Evolutionary conservation across 805 yeast species (phyloP), one percentile per base, ranked within the genome.

Genomic region (Starmerella ratchasimensis): DNA sequence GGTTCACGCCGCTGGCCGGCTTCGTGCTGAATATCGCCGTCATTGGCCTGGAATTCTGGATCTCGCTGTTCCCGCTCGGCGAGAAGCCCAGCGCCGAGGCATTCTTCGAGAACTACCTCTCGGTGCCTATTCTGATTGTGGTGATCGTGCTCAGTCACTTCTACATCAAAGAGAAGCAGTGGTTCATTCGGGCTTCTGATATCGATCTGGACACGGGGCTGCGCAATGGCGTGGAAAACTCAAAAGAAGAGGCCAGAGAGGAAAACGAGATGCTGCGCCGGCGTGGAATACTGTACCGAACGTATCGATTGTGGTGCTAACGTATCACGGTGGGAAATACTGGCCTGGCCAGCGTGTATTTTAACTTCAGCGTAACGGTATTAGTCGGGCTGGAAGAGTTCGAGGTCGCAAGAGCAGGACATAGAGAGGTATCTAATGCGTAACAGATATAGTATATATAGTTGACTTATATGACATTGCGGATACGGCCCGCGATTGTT

Each of bases 31-130:
- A 32, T 11, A 20, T 68, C 15, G 51, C 74, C 30, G 72, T 80
- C 45, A 60, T 80, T 42, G 58, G 68, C 38, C 76, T 80, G 14
- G 82, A 80, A 60, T 76, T 80, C 64, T 80, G 82, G 79, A 65
- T 74, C 38, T 81, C 84, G 10, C 56, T 76, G 28, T 77, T 63
- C 63, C 90, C 90, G 39, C 51, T 74, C 32, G 72, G 73, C 37
- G 64, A 29, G 8, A 14, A 25, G 5, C 26, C n/a, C 4, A 27
- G 60, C 53, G 80, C 81, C 7, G 50, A 58, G 28, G 59, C 49
- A 31, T 81, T 81, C 66, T 81, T 81, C 64, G 61, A 68, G 53
- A 62, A 71, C 19, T 80, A 75, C 57, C 62, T 81, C 49, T 72
- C 82, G 10, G 64, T 67, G 41, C 80, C 81, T 15, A 68, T 80